phyloP scores from a whole-genome alignment of 345 rosid genomes.

The Brassica rapa region DNA sequence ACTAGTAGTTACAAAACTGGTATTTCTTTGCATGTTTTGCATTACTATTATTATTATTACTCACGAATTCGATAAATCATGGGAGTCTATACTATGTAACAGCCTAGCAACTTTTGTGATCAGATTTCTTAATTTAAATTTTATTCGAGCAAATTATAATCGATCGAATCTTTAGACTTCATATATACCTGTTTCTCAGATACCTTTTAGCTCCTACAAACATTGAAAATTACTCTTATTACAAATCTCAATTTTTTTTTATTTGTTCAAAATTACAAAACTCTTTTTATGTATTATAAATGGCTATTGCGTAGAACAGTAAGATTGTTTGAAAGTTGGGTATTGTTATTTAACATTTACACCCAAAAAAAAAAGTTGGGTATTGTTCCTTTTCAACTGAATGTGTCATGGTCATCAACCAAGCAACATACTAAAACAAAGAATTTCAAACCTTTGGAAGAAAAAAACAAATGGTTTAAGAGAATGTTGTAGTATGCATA shows the following conservation, averaged over 20 bases:
- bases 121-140: background rate
- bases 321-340: conserved; percentile 17
- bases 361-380: conserved; percentile 14
- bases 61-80: conserved; percentile 26
- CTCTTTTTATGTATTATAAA: background rate
- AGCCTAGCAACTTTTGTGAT: conserved; percentile 21
- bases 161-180: conserved; percentile 15
- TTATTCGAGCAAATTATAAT: conserved; percentile 1
- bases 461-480: background rate
- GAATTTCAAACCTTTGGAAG: background rate
- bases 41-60: background rate
- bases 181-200: conserved; percentile 19
- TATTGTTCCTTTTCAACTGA: conserved; percentile 22
- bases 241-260: background rate
- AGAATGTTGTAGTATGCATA: background rate
- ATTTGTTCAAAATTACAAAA: background rate
- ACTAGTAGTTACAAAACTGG: background rate
- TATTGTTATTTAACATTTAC: background rate
- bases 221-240: background rate
- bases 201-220: conserved; percentile 12
- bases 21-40: conserved; percentile 6
- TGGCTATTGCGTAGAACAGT: conserved; percentile 16
- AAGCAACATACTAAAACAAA: conserved; percentile 7
- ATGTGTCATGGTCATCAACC: conserved; percentile 16
- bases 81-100: conserved; percentile 6